Evolutionary conservation across 306 rosid genomes (phyloP), one percentile per base, ranked within the genome.

Genomic region (Fagus sylvatica): DNA sequence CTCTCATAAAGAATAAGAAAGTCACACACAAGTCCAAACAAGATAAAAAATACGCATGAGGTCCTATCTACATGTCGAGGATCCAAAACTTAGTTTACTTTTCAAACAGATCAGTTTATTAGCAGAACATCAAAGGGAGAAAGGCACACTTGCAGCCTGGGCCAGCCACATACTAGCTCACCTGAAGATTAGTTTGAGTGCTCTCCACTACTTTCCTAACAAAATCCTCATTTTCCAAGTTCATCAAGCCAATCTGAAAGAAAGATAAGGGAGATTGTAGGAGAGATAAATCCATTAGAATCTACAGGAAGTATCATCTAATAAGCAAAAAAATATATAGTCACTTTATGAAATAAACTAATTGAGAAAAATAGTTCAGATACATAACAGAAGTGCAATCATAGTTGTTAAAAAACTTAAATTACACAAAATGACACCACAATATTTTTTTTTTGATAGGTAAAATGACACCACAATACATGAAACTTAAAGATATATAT

Each of bases 181-280:
- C 99, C 98, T 95, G 99, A 82, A 95, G 83, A 76, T 84, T 86
- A 67, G 28, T 80, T 53, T 81, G 93, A 57, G 86, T 85, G 73
- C 84, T 85, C 73, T 93, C 96, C 83, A 95, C 90, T 28, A 93
- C 67, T 76, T 88, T 85, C 85, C 86, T 85, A 41, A 82, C 93
- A 10, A 90, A 87, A 73, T 90, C 94, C 79, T 93, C 99, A 74
- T 81, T 85, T 82, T 93, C 99, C 90, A 95, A 83, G 88, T 95
- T 95, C 46, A 90, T 56, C 87, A 93, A 81, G 66, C 99, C 98
- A 80, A 95, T 88, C 99, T 95, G 91, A 68, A 43, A 72, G 6
- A 60, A 66, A 71, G 51, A 39, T 7, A 67, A 11, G 51, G 9
- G 4, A 13, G 17, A 2, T 5, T n/a, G 8, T 59, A 12, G 34